A percentile compares a stretch with the other conserved stretches of the same genome.
Evolutionary conservation across 305 asterid genomes (phyloP).

Genomic region (Stenogyne calaminthoides): DNA sequence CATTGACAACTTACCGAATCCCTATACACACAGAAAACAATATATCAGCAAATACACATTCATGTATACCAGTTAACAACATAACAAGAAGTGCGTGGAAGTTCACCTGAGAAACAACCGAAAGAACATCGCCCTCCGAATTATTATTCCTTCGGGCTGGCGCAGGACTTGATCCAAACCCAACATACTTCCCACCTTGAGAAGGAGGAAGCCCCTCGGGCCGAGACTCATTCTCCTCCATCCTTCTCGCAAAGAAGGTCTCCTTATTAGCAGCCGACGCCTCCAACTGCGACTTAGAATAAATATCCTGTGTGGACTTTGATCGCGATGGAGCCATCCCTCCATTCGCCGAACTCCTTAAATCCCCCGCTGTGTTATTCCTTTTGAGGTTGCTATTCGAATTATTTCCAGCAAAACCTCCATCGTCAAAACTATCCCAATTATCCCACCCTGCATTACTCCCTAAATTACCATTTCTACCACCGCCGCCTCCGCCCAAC

Average conservation of each 20-base stretch:
- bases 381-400: conserved; percentile 50
- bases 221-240: conserved; percentile 68
- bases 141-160: conserved; percentile 35
- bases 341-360: conserved; percentile 58
- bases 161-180: conserved; percentile 39
- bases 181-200: conserved; percentile 69
- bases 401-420: conserved; percentile 38
- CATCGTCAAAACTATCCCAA: conserved; percentile 80
- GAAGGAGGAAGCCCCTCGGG: conserved; percentile 93
- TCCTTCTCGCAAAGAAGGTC: conserved; percentile 62
- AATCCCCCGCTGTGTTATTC: conserved; percentile 77
- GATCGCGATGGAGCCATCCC: conserved; percentile 64
- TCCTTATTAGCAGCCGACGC: conserved; percentile 86
- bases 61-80: background rate
- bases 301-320: conserved; percentile 67
- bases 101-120: conserved; percentile 32
- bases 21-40: conserved; percentile 35
- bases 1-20: conserved; percentile 74
- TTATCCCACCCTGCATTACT: conserved; percentile 49
- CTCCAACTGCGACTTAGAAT: conserved; percentile 62
- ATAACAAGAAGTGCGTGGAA: background rate
- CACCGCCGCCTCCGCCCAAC: conserved; percentile 61
- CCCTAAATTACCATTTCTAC: conserved; percentile 40
- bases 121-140: conserved; percentile 26
- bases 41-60: conserved; percentile 7